These are phyloP conservation scores for Podaxis rugospora DNA, from an alignment of 768 basidiomycete genomes.

Conservation along the genomic window DNA sequence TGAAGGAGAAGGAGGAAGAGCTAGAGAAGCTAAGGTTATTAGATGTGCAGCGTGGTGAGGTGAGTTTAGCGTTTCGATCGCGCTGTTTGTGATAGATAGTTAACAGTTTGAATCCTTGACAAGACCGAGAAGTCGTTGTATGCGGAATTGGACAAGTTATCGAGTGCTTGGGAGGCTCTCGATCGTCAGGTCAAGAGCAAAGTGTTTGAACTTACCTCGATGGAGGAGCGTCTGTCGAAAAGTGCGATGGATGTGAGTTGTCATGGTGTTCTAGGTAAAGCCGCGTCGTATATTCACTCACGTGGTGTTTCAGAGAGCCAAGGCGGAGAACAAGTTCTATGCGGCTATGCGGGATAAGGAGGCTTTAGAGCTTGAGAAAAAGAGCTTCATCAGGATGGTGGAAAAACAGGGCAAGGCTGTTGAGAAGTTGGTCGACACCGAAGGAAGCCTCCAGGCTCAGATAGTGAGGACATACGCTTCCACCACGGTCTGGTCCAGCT, in stretches of 20 bases:
- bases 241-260: constrained; percentile 60
- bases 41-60: constrained; percentile 61
- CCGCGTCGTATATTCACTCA: background rate
- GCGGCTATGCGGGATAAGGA: constrained; percentile 88
- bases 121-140: constrained; percentile 77
- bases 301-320: constrained; percentile 69
- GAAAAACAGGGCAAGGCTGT: constrained; percentile 52
- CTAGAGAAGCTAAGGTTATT: constrained; percentile 57
- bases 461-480: constrained; percentile 40
- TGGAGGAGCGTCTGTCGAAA: constrained; percentile 73
- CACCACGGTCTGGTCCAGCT: background rate
- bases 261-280: background rate
- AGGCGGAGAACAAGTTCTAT: constrained; percentile 93
- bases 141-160: constrained; percentile 80
- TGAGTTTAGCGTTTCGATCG: constrained; percentile 25
- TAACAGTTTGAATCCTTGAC: background rate
- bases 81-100: constrained; percentile 2
- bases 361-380: constrained; percentile 71
- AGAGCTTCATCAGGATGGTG: constrained; percentile 46
- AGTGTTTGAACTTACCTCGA: constrained; percentile 69
- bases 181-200: constrained; percentile 82
- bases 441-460: constrained; percentile 55
- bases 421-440: constrained; percentile 60
- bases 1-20: constrained; percentile 68
- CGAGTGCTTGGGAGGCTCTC: constrained; percentile 80